Evolutionary conservation across 2,329 filamentous ascomycete genomes (phyloP).

Genomic region (Botrytis sinoallii): DNA sequence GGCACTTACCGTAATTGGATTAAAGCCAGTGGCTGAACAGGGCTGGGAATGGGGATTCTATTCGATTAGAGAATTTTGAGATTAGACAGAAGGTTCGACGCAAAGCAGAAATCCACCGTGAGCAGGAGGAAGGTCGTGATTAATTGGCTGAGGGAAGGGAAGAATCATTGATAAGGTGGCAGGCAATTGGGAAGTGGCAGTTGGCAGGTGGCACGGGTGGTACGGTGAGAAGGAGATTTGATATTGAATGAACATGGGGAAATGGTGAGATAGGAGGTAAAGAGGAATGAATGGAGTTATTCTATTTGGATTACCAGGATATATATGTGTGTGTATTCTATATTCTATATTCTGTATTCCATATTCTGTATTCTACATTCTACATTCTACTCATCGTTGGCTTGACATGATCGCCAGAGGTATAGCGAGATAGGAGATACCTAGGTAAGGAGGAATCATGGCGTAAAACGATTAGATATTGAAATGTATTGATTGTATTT

Average conservation of each 20-base stretch:
- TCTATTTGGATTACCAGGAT: not conserved
- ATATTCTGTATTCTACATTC: too few species aligned
- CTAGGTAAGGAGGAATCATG: not conserved
- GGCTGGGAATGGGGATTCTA: slow-evolving; percentile 4
- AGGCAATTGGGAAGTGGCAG: slow-evolving; percentile 2
- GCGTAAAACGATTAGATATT: not conserved
- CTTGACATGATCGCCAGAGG: not conserved
- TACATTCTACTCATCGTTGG: not conserved
- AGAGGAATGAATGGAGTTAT: not conserved
- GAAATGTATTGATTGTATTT: not conserved
- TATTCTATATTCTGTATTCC: too few species aligned
- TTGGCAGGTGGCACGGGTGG: slow-evolving; percentile 18
- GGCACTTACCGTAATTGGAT: slow-evolving; percentile 19
- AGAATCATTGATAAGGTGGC: not conserved
- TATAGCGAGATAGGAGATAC: not conserved
- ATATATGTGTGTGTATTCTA: not conserved
- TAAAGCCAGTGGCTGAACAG: slow-evolving; percentile 15
- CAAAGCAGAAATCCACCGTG: not conserved
- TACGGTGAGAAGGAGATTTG: not conserved
- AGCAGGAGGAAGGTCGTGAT: not conserved
- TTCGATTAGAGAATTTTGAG: not conserved
- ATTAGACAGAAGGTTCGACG: not conserved
- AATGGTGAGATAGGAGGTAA: not conserved
- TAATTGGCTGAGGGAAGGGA: not conserved
- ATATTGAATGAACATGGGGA: not conserved